These are phyloP conservation scores for Protomyces gravidus DNA, from an alignment of 1,139 yeast genomes.

Conservation along the genomic window DNA sequence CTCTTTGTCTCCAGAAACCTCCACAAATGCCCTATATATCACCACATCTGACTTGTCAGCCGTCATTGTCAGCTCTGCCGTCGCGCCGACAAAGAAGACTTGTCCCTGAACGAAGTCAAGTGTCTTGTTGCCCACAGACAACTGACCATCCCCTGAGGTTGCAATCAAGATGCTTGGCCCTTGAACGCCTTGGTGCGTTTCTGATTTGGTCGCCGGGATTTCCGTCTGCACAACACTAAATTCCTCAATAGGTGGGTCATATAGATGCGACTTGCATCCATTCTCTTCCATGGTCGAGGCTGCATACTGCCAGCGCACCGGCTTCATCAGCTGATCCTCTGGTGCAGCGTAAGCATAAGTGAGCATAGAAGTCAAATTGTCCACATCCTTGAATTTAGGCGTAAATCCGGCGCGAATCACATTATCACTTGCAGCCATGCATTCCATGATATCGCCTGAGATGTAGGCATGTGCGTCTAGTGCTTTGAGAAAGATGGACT, in stretches of 20 bases:
- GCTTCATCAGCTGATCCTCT: constrained; percentile 85
- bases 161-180: constrained; percentile 89
- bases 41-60: constrained; percentile 9
- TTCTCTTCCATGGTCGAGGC: constrained; percentile 34
- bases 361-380: constrained; percentile 81
- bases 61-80: constrained; percentile 11
- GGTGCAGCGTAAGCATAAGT: constrained; percentile 87
- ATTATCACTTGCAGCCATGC: constrained; percentile 99
- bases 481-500: constrained; percentile 94
- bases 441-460: constrained; percentile 56
- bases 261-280: constrained; percentile 51
- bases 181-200: constrained; percentile 54
- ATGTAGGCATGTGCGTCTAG: constrained; percentile 50
- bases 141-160: constrained; percentile 71
- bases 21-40: constrained; percentile 23
- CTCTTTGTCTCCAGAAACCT: background rate
- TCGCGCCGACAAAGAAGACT: constrained; percentile 26
- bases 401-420: constrained; percentile 93
- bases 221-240: constrained; percentile 79
- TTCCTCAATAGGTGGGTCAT: constrained; percentile 95
- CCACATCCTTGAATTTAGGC: constrained; percentile 97
- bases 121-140: constrained; percentile 41
- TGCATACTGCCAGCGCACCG: constrained; percentile 61
- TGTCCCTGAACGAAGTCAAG: constrained; percentile 38
- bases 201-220: constrained; percentile 46